Evolutionary conservation across 1,284 basidiomycete species (phyloP), one percentile per base, ranked within the genome.

Genomic region (Salmacisia buchloeana): DNA sequence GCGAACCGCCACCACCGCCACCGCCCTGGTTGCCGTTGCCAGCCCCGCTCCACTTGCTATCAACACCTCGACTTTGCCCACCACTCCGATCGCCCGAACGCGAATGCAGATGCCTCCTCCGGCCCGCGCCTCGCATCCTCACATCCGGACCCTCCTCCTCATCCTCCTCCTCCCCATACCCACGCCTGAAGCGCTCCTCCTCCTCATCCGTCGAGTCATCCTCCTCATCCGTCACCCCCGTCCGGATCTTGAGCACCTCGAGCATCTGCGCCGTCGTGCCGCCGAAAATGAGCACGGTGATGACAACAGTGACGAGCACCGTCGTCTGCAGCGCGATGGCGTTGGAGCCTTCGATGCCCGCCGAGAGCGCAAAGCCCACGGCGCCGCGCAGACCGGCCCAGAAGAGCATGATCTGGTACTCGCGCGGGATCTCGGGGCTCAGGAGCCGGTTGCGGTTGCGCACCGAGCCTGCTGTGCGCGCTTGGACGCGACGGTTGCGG

Each of bases 341-440:
- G 75, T 94, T 94, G 49, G 88, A 85, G 31, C 93, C 94, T 67
- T 89, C 88, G 83, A 99, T 96, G 7, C 94, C 94, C 2, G 92
- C 90, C 2, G 94, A 94, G 15, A 98, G 86, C 2, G 94, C 94
- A 27, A 98, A 96, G 27, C 96, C 94, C 39, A 97, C 94, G 0
- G 94, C 94, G 61, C 94, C 94, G 35, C 94, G 85, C 59, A 98
- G 83, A 7, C 96, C 96, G 0, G 94, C 94, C 96, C 94, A 99
- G 82, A 98, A 98, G 23, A 98, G 83, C 94, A 79, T 79, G 52
- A 79, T 74, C 68, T 79, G 77, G 58, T 79, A 79, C 67, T 77
- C 71, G 3, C 72, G 64, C 10, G 74, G 69, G 34, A 77, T 63
- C 65, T 77, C 70, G 2, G 59, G 58, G 0, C 66, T 63, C 2